Evolutionary conservation across 78 protist species (phyloP), one percentile per base, ranked within the genome.

Genomic region (Chrysochromulina tobinii): DNA sequence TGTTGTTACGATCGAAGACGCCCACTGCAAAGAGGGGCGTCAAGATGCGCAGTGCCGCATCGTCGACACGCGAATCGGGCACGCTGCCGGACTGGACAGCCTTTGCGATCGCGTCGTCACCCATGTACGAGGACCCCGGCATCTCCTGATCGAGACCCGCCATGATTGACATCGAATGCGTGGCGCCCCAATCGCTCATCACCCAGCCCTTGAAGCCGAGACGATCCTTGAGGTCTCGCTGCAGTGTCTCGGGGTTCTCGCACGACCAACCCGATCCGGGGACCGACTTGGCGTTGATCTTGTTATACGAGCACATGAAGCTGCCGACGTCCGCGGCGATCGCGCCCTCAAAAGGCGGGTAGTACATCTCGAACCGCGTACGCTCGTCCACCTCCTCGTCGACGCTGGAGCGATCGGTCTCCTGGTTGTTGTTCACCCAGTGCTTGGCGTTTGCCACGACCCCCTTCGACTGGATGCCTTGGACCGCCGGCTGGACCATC

Each of bases 261-360:
- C 90, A 89, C 54, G 72, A 48, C 59, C 61, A 67, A 38, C 38
- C 38, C 38, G 38, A 38, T 38, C 38, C 38, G 38, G 38, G 38
- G 38, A 38, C 38, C 38, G 38, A 38, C 53, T 0, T 0, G 67
- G 87, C 85, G 83, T 77, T 89, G 92, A 93, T 57, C 66, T 51
- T 88, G 92, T 93, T 93, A 85, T 93, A 93, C 9, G 83, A 5
- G 87, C 94, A 89, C 94, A 93, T 93, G 88, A 93, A 59, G 23
- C 57, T 1, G 92, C 91, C 94, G n/a, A 93, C 92, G 57, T 61
- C 94, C 2, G 94, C 94, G 57, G 3, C 72, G 53, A 93, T 58
- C 20, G 94, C 92, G 25, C 59, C 84, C 54, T 93, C 77, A 89
- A 93, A 93, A 38, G 90, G 61, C 2, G 91, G 90, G 59, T 81